Base-by-base conservation (phyloP, 1,284 basidiomycete species). In the Ustilago vetiveriae region DNA sequence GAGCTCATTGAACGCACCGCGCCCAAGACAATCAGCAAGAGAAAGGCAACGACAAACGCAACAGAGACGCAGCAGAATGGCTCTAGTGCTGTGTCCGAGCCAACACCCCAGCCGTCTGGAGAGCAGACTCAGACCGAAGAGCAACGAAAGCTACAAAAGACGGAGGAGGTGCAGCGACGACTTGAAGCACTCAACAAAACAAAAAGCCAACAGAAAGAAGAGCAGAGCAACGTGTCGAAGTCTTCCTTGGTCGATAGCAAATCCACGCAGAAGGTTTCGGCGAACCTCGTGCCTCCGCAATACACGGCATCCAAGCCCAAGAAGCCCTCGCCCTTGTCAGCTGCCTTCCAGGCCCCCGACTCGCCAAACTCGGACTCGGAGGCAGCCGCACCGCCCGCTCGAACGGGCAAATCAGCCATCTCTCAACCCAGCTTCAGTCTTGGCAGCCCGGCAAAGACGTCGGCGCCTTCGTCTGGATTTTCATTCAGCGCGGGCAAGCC, bases 1-100 rank as follows among this genome's bases (percentile, higher is more conserved):
- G 75, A 78, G 7, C 56, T 75, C 30, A 73, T 78, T 26, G 71
- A 75, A 47, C 64, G 75, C 8, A 78, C 74, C 0, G 75, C 72
- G 19, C 72, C 72, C 14, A 53, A 62, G 46, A 35, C 45, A 6
- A 45, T 60, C 6, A 64, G 43, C 32, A 48, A 58, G 48, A 43
- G 47, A 11, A 67, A 64, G 30, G 45, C 42, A 5, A 26, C 48
- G 9, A 38, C 7, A 37, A 52, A 54, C 4, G 36, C 14, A 1
- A 5, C 47, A 2, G 56, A 45, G 21, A 23, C 37, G 4, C 44
- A 50, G 27, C 49, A 27, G 24, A 51, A 42, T 19, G 48, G 45
- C 10, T 36, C 40, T 16, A 23, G 45, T 33, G 1, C 47, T 4
- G 38, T 41, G 35, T 13, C 41, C 22, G 41, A 49, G 16, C n/a